Base-by-base conservation (phyloP, 176 grass and related monocot species). In the Cenchrus fungigraminus region DNA sequence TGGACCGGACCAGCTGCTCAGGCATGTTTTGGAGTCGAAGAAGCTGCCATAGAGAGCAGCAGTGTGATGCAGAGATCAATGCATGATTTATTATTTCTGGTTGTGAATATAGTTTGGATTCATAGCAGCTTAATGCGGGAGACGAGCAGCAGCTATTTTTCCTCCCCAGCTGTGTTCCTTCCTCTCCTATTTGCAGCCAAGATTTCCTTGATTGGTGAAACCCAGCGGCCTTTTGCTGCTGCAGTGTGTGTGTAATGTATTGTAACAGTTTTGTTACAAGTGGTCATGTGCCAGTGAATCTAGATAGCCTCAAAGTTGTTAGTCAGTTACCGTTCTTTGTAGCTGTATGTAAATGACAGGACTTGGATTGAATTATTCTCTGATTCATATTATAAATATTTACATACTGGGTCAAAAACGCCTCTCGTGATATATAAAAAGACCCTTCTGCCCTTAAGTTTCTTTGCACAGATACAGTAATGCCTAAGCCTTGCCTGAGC, bases 41-140 rank as follows among this genome's bases (percentile, higher is more conserved):
- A 89, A 99, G 91, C 79, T 99, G 97, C 72, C 93, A 99, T 43
- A 90, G 97, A 73, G 94, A 99, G 90, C 88, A 99, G 56, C 97
- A 96, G 62, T 99, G 97, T 75, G 94, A 94, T 84, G 91, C 94
- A 12, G 97, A 99, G 44, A 99, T 99, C 80, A 93, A 91, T 29
- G 84, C 85, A 13, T 99, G 92, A 91, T 84, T 87, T 40, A 34
- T 78, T 84, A 29, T 87, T 40, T 62, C 70, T 84, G 76, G 81
- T 84, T 84, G 81, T 84, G 85, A 64, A 91, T 91, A 91, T 71
- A 56, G 63, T 31, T 31, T 90, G 84, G 70, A 66, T 84, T 87
- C 34, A 15, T 82, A 54, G 37, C 67, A 91, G 77, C 79, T 85
- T 17, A 68, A 66, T 68, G 87, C 12, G 83, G 83, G 90, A 90